A percentile compares a stretch with the other conserved stretches of the same genome.
Evolutionary conservation across 2,329 filamentous ascomycete genomes (phyloP).

Genomic region (Scedosporium dehoogii): DNA sequence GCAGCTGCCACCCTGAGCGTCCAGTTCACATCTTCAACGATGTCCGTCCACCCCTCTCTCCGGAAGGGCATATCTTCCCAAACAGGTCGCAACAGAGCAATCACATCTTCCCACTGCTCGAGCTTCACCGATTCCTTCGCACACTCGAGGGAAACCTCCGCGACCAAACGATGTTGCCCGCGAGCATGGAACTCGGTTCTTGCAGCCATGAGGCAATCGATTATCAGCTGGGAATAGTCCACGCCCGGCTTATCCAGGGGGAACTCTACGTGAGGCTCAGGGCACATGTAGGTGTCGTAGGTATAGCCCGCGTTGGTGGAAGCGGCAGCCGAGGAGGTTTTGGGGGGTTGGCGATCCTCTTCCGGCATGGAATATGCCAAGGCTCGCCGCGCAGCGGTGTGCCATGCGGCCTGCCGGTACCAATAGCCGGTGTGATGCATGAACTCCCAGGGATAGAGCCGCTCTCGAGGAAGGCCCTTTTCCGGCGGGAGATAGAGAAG

Average conservation of each 20-base stretch:
- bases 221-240: slow-evolving; percentile 45
- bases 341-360: slow-evolving; percentile 44
- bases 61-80: slow-evolving; percentile 50
- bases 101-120: slow-evolving; percentile 41
- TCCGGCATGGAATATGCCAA: slow-evolving; percentile 49
- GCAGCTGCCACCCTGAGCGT: slow-evolving; percentile 47
- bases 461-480: slow-evolving; percentile 46
- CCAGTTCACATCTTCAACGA: slow-evolving; percentile 52
- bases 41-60: slow-evolving; percentile 48
- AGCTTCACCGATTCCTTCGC: slow-evolving; percentile 43
- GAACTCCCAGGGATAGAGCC: slow-evolving; percentile 51
- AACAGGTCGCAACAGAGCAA: slow-evolving; percentile 43
- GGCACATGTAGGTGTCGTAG: slow-evolving; percentile 59
- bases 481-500: slow-evolving; percentile 46
- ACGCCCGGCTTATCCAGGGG: slow-evolving; percentile 40
- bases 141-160: slow-evolving; percentile 47
- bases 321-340: slow-evolving; percentile 33
- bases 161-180: slow-evolving; percentile 40
- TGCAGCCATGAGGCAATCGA: slow-evolving; percentile 41
- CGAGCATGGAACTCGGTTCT: slow-evolving; percentile 43
- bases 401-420: slow-evolving; percentile 51
- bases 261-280: slow-evolving; percentile 50
- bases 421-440: slow-evolving; percentile 60
- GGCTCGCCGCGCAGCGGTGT: slow-evolving; percentile 40
- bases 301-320: slow-evolving; percentile 41